These are phyloP conservation scores for Mesembryanthemum crystallinum DNA, from an alignment of 148 eudicot genomes.

Conservation along the genomic window DNA sequence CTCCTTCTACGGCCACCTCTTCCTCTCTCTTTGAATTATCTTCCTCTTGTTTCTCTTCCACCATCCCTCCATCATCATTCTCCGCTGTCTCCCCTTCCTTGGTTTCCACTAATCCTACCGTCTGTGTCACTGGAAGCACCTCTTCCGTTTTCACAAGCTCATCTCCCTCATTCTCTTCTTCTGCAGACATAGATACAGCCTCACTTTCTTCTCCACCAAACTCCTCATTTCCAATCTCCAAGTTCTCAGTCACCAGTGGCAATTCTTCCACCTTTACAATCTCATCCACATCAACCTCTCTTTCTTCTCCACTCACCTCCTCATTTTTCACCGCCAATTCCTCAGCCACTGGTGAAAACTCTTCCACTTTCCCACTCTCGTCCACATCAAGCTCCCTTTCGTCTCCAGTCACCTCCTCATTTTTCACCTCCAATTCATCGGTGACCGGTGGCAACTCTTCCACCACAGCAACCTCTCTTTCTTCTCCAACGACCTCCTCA, in stretches of 20 bases:
- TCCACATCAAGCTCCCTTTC: neutral
- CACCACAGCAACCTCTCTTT: neutral
- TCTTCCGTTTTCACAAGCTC: neutral
- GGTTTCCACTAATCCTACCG: neutral
- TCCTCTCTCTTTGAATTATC: constrained; percentile 4
- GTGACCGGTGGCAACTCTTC: neutral
- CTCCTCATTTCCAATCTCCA: neutral
- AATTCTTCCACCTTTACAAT: neutral
- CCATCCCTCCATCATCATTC: neutral
- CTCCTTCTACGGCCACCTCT: constrained; percentile 7
- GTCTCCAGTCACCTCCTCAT: neutral
- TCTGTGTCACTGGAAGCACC: neutral
- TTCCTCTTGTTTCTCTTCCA: constrained; percentile 12
- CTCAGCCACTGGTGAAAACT: neutral
- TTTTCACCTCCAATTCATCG: neutral
- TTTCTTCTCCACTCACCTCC: neutral
- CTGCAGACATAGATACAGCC: too few relatives aligned
- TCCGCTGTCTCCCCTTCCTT: neutral
- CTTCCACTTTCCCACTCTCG: neutral
- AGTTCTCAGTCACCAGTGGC: neutral
- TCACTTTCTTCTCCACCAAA: neutral
- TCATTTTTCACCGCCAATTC: constrained; percentile 6
- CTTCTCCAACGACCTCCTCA: neutral
- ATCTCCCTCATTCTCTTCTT: neutral
- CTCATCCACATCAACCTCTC: neutral